These are phyloP conservation scores for cucumber (Cucumis sativus) DNA, from an alignment of 306 rosid species.

Conservation along the genomic window Cucumber_9930_V3 NC_026659.2:30004501-30005000, in stretches of 20 bases:
- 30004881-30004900: too few species aligned
- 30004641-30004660: background rate
- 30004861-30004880: background rate
- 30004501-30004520: constrained; percentile 80
- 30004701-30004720: background rate
- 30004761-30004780: too few species aligned
- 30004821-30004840: too few species aligned
- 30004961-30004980: background rate
- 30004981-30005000: constrained; percentile 45
- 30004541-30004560: constrained; percentile 74
- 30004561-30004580: constrained; percentile 60
- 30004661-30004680: background rate
- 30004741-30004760: background rate
- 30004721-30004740: background rate
- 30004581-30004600: constrained; percentile 86
- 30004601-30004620: constrained; percentile 78
- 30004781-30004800: too few species aligned
- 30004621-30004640: constrained; percentile 77
- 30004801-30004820: too few species aligned
- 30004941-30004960: background rate
- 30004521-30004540: constrained; percentile 85
- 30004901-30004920: background rate
- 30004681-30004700: background rate
- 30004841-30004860: too few species aligned
- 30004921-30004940: background rate